These are phyloP conservation scores for Polyplosphaeria fusca DNA, from an alignment of 495 filamentous ascomycete genomes.

Conservation along the genomic window DNA sequence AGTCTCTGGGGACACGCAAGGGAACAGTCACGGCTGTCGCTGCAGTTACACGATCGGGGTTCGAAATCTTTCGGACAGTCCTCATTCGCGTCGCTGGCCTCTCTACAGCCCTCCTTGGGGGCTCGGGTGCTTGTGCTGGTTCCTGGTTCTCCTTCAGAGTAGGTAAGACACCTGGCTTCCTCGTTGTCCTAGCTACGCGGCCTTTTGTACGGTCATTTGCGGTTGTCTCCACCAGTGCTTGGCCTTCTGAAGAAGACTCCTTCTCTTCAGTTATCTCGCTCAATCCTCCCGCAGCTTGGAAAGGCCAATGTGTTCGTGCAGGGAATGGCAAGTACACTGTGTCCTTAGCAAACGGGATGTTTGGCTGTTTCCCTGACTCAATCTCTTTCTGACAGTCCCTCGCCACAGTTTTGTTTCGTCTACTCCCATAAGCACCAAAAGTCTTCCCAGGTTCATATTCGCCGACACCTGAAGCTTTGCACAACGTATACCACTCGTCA, in stretches of 20 bases:
- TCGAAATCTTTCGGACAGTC: constrained; percentile 30
- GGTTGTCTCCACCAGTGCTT: constrained; percentile 32
- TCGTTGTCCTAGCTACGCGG: constrained; percentile 11
- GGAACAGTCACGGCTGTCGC: constrained; percentile 24
- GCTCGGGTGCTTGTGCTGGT: constrained; percentile 23
- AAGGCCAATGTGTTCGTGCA: constrained; percentile 30
- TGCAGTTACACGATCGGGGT: constrained; percentile 26
- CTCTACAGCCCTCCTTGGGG: constrained; percentile 13
- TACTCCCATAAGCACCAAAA: constrained; percentile 39
- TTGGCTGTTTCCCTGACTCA: constrained; percentile 37
- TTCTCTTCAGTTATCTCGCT: constrained; percentile 38
- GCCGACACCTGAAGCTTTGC: constrained; percentile 43
- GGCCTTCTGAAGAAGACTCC: constrained; percentile 35
- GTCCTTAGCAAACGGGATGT: constrained; percentile 41
- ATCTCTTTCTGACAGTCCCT: constrained; percentile 42
- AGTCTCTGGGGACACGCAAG: constrained; percentile 14
- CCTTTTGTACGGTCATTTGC: constrained; percentile 31
- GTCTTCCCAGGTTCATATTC: constrained; percentile 40
- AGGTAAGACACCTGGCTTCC: constrained; percentile 4
- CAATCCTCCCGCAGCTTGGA: constrained; percentile 15
- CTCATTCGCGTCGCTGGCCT: constrained; percentile 31
- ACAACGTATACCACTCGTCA: constrained; percentile 41
- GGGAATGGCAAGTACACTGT: constrained; percentile 40
- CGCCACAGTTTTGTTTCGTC: constrained; percentile 39
- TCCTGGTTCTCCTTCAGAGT: constrained; percentile 32